Conservation (phyloP, 257 asterid species). For the Hygrophila difformis region DNA sequence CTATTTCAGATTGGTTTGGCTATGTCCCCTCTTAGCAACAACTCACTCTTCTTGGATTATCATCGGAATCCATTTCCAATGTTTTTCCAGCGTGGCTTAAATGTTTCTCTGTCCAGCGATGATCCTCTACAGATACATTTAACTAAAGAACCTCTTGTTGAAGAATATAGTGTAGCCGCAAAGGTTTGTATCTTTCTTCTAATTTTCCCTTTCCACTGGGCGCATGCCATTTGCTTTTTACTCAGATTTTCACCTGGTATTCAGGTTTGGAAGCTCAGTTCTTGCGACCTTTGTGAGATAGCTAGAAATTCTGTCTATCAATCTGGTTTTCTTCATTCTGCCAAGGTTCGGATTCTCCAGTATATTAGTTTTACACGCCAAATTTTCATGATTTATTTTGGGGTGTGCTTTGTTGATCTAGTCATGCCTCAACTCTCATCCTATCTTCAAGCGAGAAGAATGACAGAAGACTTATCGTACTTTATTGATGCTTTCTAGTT, state of each 20-base stretch:
- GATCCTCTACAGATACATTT: slow-evolving; percentile 93
- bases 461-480: no score
- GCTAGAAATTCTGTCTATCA: slow-evolving; percentile 93
- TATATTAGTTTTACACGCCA: not conserved
- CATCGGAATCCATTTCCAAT: slow-evolving; percentile 83
- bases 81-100: slow-evolving; percentile 92
- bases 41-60: slow-evolving; percentile 86
- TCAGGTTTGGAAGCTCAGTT: slow-evolving; percentile 96
- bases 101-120: slow-evolving; percentile 77
- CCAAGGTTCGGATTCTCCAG: slow-evolving; percentile 52
- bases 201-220: slow-evolving; percentile 9
- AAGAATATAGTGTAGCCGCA: slow-evolving; percentile 97
- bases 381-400: no score
- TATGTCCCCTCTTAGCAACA: slow-evolving; percentile 95
- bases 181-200: slow-evolving; percentile 36
- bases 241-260: not conserved
- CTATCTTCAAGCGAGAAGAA: no score
- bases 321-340: slow-evolving; percentile 78
- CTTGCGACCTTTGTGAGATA: slow-evolving; percentile 94
- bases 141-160: slow-evolving; percentile 92
- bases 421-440: no score
- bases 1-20: slow-evolving; percentile 98
- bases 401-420: no score
- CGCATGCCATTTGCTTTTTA: no score
- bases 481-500: no score